Evolutionary conservation across 257 asterid genomes (phyloP), one percentile per base, ranked within the genome.

Genomic region (Avicennia marina): DNA sequence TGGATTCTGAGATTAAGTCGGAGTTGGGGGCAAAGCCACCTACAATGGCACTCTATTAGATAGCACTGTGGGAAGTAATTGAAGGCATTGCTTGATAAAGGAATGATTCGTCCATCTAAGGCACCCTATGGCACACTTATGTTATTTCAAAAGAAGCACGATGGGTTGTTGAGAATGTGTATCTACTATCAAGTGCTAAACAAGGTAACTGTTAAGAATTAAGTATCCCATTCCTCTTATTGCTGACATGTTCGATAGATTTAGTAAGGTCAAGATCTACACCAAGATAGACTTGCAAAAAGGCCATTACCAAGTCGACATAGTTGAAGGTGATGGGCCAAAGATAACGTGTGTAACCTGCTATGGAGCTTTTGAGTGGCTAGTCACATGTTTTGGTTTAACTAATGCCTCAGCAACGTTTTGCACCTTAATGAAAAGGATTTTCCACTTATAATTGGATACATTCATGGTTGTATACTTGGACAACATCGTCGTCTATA

Each of bases 221-320:
- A 43, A 43, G 2, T 43, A 43, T 11, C 49, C 79, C 68, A 63
- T 78, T 76, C 69, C 72, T 72, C 36, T 57, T 2, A 58, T 46
- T 54, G 68, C 71, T 74, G 78, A 25, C 80, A 75, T 81, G 68
- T 78, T 55, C 44, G 32, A 8, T n/a, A n/a, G n/a, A n/a, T n/a
- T n/a, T n/a, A n/a, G n/a, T n/a, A n/a, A n/a, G n/a, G n/a, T n/a
- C n/a, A n/a, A n/a, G n/a, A n/a, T n/a, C n/a, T n/a, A n/a, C n/a
- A n/a, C n/a, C n/a, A n/a, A n/a, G n/a, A n/a, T n/a, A n/a, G n/a
- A n/a, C n/a, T n/a, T n/a, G n/a, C n/a, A n/a, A n/a, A n/a, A n/a
- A n/a, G n/a, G n/a, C n/a, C n/a, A n/a, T n/a, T n/a, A n/a, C n/a
- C n/a, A n/a, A n/a, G n/a, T n/a, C n/a, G n/a, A n/a, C n/a, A n/a